phyloP scores from a whole-genome alignment of 2,329 filamentous ascomycete genomes.

The Aureobasidium sp. region DNA sequence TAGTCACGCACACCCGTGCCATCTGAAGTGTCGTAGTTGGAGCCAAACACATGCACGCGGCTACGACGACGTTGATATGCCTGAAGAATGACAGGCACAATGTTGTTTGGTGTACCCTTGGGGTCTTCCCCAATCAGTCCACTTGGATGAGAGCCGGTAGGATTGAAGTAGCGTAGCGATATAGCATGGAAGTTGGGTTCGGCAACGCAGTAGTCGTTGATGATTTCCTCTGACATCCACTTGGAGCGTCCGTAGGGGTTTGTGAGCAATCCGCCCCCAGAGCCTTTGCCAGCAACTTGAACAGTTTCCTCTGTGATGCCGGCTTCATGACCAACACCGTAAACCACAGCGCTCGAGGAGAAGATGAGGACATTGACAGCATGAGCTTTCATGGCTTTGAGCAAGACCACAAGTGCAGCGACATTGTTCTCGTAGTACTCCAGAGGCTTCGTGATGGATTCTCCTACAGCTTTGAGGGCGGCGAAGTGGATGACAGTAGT shows the following conservation, averaged over 20 bases:
- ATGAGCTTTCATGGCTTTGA: slow-evolving; percentile 49
- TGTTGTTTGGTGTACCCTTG: slow-evolving; percentile 52
- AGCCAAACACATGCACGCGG: slow-evolving; percentile 55
- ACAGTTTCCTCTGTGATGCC: slow-evolving; percentile 12
- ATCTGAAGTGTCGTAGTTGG: slow-evolving; percentile 57
- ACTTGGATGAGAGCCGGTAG: slow-evolving; percentile 56
- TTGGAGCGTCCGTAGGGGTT: slow-evolving; percentile 60
- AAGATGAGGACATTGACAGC: slow-evolving; percentile 60
- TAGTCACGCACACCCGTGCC: slow-evolving; percentile 61
- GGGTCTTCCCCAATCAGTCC: slow-evolving; percentile 58
- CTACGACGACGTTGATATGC: slow-evolving; percentile 24
- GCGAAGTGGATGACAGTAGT: slow-evolving; percentile 62
- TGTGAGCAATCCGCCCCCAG: slow-evolving; percentile 49
- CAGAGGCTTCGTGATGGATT: slow-evolving; percentile 53
- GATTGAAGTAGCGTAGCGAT: slow-evolving; percentile 60
- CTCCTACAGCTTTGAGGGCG: slow-evolving; percentile 57
- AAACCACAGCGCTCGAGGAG: slow-evolving; percentile 60
- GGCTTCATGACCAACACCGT: slow-evolving; percentile 36
- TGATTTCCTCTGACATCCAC: slow-evolving; percentile 59
- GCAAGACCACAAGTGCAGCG: slow-evolving; percentile 53
- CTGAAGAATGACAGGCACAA: slow-evolving; percentile 50
- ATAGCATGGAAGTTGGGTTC: slow-evolving; percentile 56
- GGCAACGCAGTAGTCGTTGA: slow-evolving; percentile 52
- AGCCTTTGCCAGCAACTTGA: slow-evolving; percentile 18
- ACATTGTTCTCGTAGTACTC: slow-evolving; percentile 63